Base-by-base conservation (phyloP, 345 rosid species). In the Hibiscus trionum region DNA sequence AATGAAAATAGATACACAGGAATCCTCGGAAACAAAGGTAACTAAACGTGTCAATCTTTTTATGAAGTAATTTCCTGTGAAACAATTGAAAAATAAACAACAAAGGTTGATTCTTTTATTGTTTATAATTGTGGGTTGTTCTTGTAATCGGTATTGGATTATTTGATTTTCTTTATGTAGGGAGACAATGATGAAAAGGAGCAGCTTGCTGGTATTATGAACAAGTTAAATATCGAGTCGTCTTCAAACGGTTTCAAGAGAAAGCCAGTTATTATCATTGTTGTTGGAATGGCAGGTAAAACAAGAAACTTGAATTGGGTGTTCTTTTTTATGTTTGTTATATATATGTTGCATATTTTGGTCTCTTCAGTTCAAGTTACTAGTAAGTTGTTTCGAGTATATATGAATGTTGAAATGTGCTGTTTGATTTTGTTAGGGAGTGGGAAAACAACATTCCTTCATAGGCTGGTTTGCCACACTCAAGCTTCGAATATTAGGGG, bases 201-300 rank as follows among this genome's bases (percentile, higher is more conserved):
- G 66, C 85, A 85, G 73, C 86, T 89, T 64, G 68, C 79, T 58
- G 78, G 83, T 37, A 82, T 90, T 31, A 78, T 91, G 90, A 86
- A 82, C 74, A 85, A 86, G 59, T 83, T 91, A 65, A 80, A 79
- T 37, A 79, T 88, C 31, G 80, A 73, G 67, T 80, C 70, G 21
- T 79, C 91, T 26, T 82, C 88, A 5, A 27, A 75, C 4, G 78
- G 72, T 58, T 88, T 91, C 83, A 86, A 78, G 83, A 88, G 77
- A 81, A 91, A 88, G 81, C 97, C 97, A 15, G 69, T 87, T 57
- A 79, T 88, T 68, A 80, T 91, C 2, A 84, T 91, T 76, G 91
- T 91, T 75, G 86, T 91, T 3, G 97, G 97, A 72, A 91, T 91
- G 97, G 94, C 97, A 71, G 97, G 94, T 88, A 69, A 62, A 62